A percentile compares a stretch with the other conserved stretches of the same genome.
Evolutionary conservation across 1,284 basidiomycete genomes (phyloP).

Genomic region (Cryptococcus hybrid): DNA sequence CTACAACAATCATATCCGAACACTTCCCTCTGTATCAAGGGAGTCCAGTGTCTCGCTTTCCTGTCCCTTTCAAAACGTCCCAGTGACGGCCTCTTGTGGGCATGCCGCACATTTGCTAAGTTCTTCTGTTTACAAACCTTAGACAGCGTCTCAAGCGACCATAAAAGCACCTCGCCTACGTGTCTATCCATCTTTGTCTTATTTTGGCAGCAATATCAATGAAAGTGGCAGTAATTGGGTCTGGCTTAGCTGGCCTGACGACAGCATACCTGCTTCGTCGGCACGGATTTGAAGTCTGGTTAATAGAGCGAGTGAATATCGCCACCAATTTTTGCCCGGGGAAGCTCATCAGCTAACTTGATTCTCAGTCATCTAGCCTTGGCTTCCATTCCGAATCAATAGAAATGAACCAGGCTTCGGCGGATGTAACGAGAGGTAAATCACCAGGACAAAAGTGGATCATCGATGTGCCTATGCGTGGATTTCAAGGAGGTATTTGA

Average conservation of each 20-base stretch:
- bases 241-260: conserved; percentile 68
- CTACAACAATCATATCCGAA: too few species aligned
- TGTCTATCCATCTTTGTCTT: too few species aligned
- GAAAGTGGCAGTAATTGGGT: conserved; percentile 63
- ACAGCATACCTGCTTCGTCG: conserved; percentile 60
- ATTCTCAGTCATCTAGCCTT: conserved; percentile 22
- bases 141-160: too few species aligned
- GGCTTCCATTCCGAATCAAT: conserved; percentile 43
- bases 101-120: too few species aligned
- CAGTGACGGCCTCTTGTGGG: too few species aligned
- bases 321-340: neutral
- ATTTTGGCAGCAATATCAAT: neutral
- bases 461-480: conserved; percentile 74
- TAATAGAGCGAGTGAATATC: conserved; percentile 67
- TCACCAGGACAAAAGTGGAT: conserved; percentile 43
- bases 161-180: too few species aligned
- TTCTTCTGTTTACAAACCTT: too few species aligned
- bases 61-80: too few species aligned
- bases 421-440: conserved; percentile 56
- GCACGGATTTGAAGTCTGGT: conserved; percentile 61
- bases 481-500: conserved; percentile 65
- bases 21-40: too few species aligned
- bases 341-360: neutral
- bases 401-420: conserved; percentile 9
- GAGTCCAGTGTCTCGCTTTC: too few species aligned